Base-by-base conservation (phyloP, 768 basidiomycete genomes). In the Tylopilus subfusipes region DNA sequence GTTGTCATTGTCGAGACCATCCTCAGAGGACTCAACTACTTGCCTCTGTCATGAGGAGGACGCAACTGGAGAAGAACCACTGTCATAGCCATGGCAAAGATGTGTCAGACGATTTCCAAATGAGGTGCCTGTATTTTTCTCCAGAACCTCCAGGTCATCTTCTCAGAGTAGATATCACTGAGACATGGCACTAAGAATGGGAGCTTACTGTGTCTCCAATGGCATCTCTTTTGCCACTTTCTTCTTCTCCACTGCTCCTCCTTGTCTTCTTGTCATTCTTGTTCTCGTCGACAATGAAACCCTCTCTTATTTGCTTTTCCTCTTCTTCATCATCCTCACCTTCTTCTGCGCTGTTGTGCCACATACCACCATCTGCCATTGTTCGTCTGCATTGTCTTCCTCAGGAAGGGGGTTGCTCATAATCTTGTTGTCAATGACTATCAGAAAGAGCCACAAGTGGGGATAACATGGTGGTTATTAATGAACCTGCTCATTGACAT, bases 271-370 rank as follows among this genome's bases (percentile, higher is more conserved):
- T 89, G 0, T 93, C 91, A 7, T 93, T 90, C n/a, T 93, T 88
- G 0, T 90, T 92, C 55, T 95, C 92, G 10, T 90, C 90, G 9
- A 94, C 93, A 63, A 98, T 97, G 68, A 98, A 97, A 0, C 91
- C 94, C 47, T 94, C 90, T 48, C 84, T 76, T 52, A 97, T 83
- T 53, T 82, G 78, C 53, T 82, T 80, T 62, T 77, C 88, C 73
- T 93, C 93, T 57, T 96, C 95, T 63, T 85, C 89, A 65, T 96
- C 93, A 45, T 96, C 94, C 34, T 95, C 91, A 33, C 82, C 87
- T 65, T 93, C 90, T 63, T 92, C 91, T 42, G 90, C 92, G 68
- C 90, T 93, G 71, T 93, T 91, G 67, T 89, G 88, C 19, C 83
- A 82, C 52, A 72, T 62, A 19, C 62, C 60, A 50, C 74, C 76